Conservation (phyloP, 305 asterid species). For the Solanum hybrid region DNA sequence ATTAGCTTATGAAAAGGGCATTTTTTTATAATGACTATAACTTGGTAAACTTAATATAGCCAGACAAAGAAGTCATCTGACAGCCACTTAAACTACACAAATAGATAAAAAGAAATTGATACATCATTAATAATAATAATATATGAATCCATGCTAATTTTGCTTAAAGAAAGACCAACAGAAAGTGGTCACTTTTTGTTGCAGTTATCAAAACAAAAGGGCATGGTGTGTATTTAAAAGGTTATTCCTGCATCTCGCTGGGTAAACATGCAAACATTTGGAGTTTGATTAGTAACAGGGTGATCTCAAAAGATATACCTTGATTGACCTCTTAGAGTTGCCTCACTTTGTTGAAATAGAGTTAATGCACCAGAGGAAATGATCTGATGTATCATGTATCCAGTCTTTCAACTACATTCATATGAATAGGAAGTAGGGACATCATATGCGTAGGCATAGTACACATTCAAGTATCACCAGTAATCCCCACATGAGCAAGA, state of each 20-base stretch:
- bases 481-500: constrained; percentile 87
- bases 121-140: not conserved
- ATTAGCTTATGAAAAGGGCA: not conserved
- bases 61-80: not conserved
- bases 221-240: not conserved
- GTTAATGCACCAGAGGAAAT: constrained; percentile 74
- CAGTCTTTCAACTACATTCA: not conserved
- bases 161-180: not conserved
- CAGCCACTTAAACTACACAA: not conserved
- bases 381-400: constrained; percentile 56
- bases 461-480: constrained; percentile 34
- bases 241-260: not conserved
- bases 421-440: not conserved
- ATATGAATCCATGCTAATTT: not conserved
- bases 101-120: not conserved
- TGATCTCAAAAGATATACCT: not conserved
- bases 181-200: not conserved
- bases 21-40: not conserved
- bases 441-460: not conserved
- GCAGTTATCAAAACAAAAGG: not conserved
- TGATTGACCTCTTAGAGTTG: not conserved
- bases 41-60: not conserved
- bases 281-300: not conserved
- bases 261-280: not conserved
- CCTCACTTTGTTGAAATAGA: constrained; percentile 11